Evolutionary conservation across 2,329 filamentous ascomycete genomes (phyloP).

Genomic region (Fusarium globosum): DNA sequence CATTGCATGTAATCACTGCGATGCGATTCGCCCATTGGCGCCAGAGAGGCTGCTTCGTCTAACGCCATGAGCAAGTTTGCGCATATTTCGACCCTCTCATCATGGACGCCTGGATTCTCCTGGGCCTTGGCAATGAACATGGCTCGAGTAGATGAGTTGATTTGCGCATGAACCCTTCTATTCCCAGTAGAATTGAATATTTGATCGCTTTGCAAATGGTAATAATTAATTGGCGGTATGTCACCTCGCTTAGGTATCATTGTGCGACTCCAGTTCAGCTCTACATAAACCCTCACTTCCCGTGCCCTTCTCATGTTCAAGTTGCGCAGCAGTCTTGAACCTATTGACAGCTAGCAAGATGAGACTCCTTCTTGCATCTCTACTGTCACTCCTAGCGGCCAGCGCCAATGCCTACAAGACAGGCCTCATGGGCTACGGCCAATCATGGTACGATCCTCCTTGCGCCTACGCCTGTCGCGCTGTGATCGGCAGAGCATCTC

Average conservation of each 20-base stretch:
- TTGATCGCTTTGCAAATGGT: not conserved
- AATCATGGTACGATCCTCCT: not conserved
- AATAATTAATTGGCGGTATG: not conserved
- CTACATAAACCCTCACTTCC: not conserved
- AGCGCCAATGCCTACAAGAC: not conserved
- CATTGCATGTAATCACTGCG: not conserved
- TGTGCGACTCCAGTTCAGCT: not conserved
- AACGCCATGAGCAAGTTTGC: not conserved
- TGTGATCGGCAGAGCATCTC: not conserved
- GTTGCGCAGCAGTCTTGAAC: fast-evolving
- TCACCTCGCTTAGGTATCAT: no score
- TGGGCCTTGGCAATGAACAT: not conserved
- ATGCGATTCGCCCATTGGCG: fast-evolving
- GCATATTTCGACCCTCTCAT: not conserved
- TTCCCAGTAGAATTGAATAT: fast-evolving
- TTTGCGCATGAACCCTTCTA: not conserved
- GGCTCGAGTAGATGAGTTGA: not conserved
- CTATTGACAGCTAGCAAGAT: fast-evolving
- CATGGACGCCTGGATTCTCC: fast-evolving
- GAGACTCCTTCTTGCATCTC: not conserved
- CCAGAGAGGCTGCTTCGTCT: no score
- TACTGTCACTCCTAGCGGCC: fast-evolving
- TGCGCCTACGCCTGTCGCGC: not conserved
- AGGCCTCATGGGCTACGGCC: not conserved
- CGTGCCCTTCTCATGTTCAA: fast-evolving